Evolutionary conservation across 164 flowering plant genomes (phyloP).

Genomic region (Amborella trichopoda): DNA sequence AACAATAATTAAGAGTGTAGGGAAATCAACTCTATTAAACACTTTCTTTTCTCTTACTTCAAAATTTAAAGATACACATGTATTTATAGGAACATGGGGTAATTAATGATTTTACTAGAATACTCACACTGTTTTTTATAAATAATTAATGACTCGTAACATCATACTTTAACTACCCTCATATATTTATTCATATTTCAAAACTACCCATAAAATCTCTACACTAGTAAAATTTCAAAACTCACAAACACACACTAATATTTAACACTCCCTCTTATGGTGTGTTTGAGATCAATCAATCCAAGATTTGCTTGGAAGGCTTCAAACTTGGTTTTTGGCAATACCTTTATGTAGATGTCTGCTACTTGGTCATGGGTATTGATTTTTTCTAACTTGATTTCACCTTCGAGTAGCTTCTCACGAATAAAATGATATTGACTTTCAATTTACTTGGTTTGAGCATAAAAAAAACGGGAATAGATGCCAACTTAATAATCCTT

Average conservation of each 20-base stretch:
- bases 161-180: no score
- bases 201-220: no score
- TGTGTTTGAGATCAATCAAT: neutral
- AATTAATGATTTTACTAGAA: no score
- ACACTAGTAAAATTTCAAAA: no score
- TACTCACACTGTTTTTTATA: no score
- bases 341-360: neutral
- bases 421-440: neutral
- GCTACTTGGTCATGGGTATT: neutral
- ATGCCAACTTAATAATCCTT: neutral
- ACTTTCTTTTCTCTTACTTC: no score
- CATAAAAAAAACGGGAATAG: neutral
- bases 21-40: no score
- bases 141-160: no score
- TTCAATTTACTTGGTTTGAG: neutral
- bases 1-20: no score
- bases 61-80: no score
- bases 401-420: neutral
- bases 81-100: no score
- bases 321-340: neutral
- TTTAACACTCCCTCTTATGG: neutral
- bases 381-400: neutral
- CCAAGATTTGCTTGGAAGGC: neutral
- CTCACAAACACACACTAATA: neutral
- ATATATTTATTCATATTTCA: no score